Evolutionary conservation across 306 rosid species (phyloP).

Genomic region (Castanea crenata): DNA sequence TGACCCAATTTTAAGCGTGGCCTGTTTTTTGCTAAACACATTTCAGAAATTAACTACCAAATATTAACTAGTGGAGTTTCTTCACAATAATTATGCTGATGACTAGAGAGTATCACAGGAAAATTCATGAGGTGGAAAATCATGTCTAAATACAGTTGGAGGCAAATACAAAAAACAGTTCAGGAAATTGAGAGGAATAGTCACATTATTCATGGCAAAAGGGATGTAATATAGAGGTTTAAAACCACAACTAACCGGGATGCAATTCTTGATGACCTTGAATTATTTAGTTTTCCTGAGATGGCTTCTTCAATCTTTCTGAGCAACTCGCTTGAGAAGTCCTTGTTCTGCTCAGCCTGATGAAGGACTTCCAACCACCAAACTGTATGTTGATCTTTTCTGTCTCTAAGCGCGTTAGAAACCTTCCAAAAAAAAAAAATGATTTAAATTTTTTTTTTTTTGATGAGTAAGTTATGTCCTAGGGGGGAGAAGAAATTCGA

Average conservation of each 20-base stretch:
- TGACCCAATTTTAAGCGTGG: not conserved
- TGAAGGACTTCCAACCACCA: slow-evolving; percentile 97
- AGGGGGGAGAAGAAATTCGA: too few species aligned
- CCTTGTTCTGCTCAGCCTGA: slow-evolving; percentile 75
- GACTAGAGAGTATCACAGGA: not conserved
- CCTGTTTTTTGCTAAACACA: not conserved
- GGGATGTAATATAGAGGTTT: not conserved
- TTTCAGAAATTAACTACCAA: not conserved
- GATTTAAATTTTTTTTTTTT: not conserved
- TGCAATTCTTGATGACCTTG: slow-evolving; percentile 56
- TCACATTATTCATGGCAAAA: slow-evolving; percentile 13
- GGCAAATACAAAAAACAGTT: not conserved
- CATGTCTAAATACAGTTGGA: not conserved
- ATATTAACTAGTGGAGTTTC: not conserved
- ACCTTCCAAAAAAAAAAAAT: slow-evolving; percentile 46
- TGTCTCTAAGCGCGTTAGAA: slow-evolving; percentile 39
- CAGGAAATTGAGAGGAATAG: slow-evolving; percentile 6
- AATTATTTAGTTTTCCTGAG: slow-evolving; percentile 57
- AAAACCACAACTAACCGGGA: slow-evolving; percentile 55
- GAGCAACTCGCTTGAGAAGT: slow-evolving; percentile 59
- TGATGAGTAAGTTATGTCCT: too few species aligned
- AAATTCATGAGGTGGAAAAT: not conserved
- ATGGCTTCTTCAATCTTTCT: slow-evolving; percentile 91
- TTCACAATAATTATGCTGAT: not conserved
- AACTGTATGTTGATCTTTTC: slow-evolving; percentile 35